These are phyloP conservation scores for Eucalyptus pauciflora DNA, from an alignment of 345 rosid genomes.

Conservation along the genomic window DNA sequence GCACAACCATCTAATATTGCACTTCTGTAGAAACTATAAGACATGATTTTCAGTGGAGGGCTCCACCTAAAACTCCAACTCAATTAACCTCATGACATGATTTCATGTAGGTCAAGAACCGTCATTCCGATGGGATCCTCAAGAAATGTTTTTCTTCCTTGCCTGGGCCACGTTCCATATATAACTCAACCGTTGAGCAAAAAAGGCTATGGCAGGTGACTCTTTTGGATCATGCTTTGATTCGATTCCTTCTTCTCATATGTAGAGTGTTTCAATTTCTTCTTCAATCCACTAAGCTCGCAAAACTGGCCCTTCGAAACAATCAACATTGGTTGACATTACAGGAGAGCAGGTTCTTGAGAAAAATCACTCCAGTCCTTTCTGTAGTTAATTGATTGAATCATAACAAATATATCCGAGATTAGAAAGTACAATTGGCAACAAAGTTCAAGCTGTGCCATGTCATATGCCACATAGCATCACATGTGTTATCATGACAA, in stretches of 20 bases:
- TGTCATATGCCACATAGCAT: neutral
- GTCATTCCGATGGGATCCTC: neutral
- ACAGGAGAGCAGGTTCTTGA: neutral
- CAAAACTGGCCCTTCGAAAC: neutral
- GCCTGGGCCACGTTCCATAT: neutral
- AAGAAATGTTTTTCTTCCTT: neutral
- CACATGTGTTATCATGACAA: neutral
- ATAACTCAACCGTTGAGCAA: neutral
- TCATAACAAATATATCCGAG: neutral
- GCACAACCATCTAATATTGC: neutral
- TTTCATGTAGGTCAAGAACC: neutral
- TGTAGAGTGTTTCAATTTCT: neutral
- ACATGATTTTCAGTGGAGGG: neutral
- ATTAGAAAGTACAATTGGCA: neutral
- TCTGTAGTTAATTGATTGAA: neutral
- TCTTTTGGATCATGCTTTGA: neutral
- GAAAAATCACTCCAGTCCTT: neutral
- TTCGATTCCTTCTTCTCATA: neutral
- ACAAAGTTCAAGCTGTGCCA: neutral
- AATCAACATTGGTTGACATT: neutral
- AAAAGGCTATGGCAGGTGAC: neutral
- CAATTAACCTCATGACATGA: neutral
- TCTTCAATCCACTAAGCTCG: neutral
- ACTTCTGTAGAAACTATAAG: neutral
- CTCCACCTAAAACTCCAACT: neutral